Conservation (phyloP, 164 flowering plant species). For the Vitis rupestris region DNA sequence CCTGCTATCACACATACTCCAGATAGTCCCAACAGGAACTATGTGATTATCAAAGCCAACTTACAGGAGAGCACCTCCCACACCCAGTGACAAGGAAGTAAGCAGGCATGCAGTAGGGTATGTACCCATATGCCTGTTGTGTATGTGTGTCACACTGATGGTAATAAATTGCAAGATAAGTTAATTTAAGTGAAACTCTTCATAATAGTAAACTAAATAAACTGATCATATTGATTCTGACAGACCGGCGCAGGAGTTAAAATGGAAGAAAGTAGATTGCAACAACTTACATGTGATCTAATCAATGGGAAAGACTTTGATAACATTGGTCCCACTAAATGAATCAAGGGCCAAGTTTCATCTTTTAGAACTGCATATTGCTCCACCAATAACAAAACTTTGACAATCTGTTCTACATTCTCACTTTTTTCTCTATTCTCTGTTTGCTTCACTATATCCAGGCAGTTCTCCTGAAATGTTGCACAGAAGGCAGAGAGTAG, state of each 20-base stretch:
- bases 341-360: constrained; percentile 74
- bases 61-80: background rate
- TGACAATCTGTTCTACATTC: constrained; percentile 35
- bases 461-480: constrained; percentile 52
- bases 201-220: background rate
- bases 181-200: background rate
- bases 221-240: background rate
- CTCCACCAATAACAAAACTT: constrained; percentile 55
- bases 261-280: background rate
- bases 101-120: background rate
- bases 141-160: constrained; percentile 1
- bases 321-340: constrained; percentile 69
- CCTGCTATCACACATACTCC: background rate
- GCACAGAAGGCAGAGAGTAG: constrained; percentile 50
- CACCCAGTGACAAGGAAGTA: background rate
- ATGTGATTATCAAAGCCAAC: background rate
- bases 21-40: background rate
- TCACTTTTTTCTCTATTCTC: constrained; percentile 27
- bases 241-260: background rate
- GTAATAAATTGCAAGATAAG: background rate
- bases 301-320: constrained; percentile 57
- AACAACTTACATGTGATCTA: constrained; percentile 62
- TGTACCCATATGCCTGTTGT: background rate
- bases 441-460: constrained; percentile 44
- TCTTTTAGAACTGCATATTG: constrained; percentile 52